Percentiles rank a stretch among this genome's conserved stretches.
These are phyloP conservation scores for Backusella morwellensis DNA, from an alignment of 192 early-diverging fungal species.

Conservation along the genomic window DNA sequence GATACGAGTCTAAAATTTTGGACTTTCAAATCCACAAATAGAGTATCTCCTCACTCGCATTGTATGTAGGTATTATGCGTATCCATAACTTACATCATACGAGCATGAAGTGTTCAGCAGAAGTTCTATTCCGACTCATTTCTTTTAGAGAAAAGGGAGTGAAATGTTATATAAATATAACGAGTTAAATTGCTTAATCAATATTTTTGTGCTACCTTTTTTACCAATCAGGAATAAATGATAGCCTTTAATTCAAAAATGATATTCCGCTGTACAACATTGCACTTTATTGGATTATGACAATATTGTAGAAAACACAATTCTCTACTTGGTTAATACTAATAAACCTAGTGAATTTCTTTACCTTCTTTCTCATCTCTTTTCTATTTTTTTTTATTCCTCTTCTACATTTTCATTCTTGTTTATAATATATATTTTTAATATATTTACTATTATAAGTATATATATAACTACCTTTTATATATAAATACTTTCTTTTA, in stretches of 20 bases:
- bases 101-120: not conserved
- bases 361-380: not conserved
- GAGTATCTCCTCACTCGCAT: too few species aligned
- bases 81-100: too few species aligned
- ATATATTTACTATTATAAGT: not conserved
- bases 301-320: not conserved
- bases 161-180: not conserved
- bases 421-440: not conserved
- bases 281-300: not conserved
- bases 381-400: not conserved
- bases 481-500: not conserved
- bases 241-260: not conserved
- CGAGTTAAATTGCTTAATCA: not conserved
- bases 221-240: not conserved
- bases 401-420: not conserved
- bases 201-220: not conserved
- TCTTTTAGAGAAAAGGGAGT: not conserved
- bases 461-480: not conserved
- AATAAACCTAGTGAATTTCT: not conserved
- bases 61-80: too few species aligned
- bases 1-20: too few species aligned
- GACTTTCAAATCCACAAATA: too few species aligned
- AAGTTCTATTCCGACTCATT: not conserved
- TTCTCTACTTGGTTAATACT: not conserved
- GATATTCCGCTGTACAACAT: conserved; percentile 1